Percentiles rank a stretch among this genome's conserved stretches.
phyloP scores from a whole-genome alignment of 108 stramenopile genomes.

The Pseudonitzschia pungens region DNA sequence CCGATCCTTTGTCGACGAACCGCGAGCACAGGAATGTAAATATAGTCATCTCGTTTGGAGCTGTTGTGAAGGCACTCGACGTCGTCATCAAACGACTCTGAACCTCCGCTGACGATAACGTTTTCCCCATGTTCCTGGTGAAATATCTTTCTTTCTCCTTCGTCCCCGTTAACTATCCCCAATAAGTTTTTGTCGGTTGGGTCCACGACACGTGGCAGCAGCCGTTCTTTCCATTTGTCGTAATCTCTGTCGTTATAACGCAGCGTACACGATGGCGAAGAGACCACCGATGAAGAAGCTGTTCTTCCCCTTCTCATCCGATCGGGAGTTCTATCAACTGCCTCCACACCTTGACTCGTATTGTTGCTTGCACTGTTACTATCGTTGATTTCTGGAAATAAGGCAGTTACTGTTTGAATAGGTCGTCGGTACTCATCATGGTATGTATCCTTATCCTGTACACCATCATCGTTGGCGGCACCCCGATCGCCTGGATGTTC shows the following conservation, averaged over 20 bases:
- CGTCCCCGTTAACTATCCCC: background rate
- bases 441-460: background rate
- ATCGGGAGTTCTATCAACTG: slow-evolving; percentile 24
- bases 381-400: slow-evolving; percentile 14
- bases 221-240: slow-evolving; percentile 14
- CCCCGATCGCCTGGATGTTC: background rate
- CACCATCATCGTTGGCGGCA: background rate
- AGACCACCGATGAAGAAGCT: background rate
- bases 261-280: background rate
- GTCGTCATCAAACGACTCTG: slow-evolving; percentile 4
- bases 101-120: background rate
- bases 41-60: slow-evolving; percentile 21
- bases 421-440: slow-evolving; percentile 4
- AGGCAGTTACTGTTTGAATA: slow-evolving; percentile 1
- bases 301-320: background rate
- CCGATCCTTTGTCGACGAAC: slow-evolving; percentile 70
- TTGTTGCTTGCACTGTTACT: background rate
- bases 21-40: slow-evolving; percentile 72
- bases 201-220: slow-evolving; percentile 10
- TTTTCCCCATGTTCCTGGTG: background rate
- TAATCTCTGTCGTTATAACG: background rate
- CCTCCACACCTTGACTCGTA: slow-evolving; percentile 27
- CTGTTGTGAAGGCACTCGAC: slow-evolving; percentile 5
- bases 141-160: background rate
- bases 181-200: slow-evolving; percentile 12